phyloP scores from a whole-genome alignment of 306 rosid species.

The Pueraria montana region DNA sequence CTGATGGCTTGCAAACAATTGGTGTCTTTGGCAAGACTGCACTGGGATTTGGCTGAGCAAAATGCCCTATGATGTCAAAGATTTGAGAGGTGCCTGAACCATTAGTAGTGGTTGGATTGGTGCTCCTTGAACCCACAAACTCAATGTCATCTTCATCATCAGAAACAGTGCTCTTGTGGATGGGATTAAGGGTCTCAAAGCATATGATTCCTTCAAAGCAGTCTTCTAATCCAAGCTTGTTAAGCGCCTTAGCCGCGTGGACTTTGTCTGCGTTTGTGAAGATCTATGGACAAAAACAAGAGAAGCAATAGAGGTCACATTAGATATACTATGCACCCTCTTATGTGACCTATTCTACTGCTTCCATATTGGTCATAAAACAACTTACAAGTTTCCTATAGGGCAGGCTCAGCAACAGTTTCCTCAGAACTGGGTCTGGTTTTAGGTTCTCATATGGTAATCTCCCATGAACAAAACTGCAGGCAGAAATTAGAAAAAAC shows the following conservation, averaged over 20 bases:
- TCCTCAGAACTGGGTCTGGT: conserved; percentile 86
- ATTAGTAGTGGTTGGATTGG: conserved; percentile 32
- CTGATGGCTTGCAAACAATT: conserved; percentile 89
- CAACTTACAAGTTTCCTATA: conserved; percentile 82
- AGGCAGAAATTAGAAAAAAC: conserved; percentile 2
- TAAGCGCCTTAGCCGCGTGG: conserved; percentile 81
- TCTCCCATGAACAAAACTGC: conserved; percentile 96
- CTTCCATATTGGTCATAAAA: conserved; percentile 20
- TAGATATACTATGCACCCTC: conserved; percentile 41
- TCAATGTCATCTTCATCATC: conserved; percentile 91
- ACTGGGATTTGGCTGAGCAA: conserved; percentile 64
- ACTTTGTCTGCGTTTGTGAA: conserved; percentile 94
- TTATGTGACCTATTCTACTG: not conserved
- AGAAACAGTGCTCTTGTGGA: conserved; percentile 65
- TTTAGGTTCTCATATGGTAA: conserved; percentile 90
- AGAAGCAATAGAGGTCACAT: conserved; percentile 11
- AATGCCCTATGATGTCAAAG: conserved; percentile 84
- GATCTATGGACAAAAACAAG: conserved; percentile 59
- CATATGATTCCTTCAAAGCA: conserved; percentile 95
- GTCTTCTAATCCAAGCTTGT: conserved; percentile 88
- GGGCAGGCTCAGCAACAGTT: conserved; percentile 77
- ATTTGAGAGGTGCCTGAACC: conserved; percentile 49
- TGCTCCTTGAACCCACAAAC: conserved; percentile 64
- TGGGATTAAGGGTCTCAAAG: conserved; percentile 94
- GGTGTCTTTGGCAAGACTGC: conserved; percentile 81